phyloP scores from a whole-genome alignment of 257 asterid genomes.

The Penstemon davidsonii region DNA sequence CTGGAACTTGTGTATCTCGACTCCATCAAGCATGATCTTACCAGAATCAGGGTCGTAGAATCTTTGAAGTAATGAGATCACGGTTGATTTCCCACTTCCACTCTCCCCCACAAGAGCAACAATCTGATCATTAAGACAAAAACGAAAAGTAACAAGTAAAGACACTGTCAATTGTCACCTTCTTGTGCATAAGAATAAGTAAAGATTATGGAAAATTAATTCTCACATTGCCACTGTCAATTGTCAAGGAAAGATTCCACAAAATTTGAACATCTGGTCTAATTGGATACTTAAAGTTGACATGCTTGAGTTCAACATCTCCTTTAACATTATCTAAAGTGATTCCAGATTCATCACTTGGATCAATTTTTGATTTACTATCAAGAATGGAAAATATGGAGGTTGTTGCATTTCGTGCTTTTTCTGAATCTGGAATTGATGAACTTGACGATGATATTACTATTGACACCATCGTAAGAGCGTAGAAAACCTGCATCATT shows the following conservation, averaged over 20 bases:
- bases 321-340: slow-evolving; percentile 52
- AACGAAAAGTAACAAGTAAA: neutral
- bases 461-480: slow-evolving; percentile 56
- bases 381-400: slow-evolving; percentile 65
- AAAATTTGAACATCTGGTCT: slow-evolving; percentile 59
- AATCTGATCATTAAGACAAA: slow-evolving; percentile 37
- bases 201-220: neutral
- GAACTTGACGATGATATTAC: slow-evolving; percentile 54
- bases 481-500: slow-evolving; percentile 57
- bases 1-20: slow-evolving; percentile 56
- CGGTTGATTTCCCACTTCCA: slow-evolving; percentile 78
- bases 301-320: slow-evolving; percentile 48
- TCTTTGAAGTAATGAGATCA: slow-evolving; percentile 58
- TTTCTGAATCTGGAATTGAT: slow-evolving; percentile 54
- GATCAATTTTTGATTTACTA: slow-evolving; percentile 52
- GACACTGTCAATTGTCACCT: neutral
- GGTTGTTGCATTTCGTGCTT: slow-evolving; percentile 60
- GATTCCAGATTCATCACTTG: slow-evolving; percentile 61
- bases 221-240: slow-evolving; percentile 59
- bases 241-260: slow-evolving; percentile 47
- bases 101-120: slow-evolving; percentile 80
- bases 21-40: slow-evolving; percentile 54
- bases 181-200: too few species aligned
- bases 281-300: slow-evolving; percentile 62
- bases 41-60: slow-evolving; percentile 68